A percentile compares a stretch with the other conserved stretches of the same genome.
phyloP scores from a whole-genome alignment of 331 rosid genomes.

The Rosa hybrid region DNA sequence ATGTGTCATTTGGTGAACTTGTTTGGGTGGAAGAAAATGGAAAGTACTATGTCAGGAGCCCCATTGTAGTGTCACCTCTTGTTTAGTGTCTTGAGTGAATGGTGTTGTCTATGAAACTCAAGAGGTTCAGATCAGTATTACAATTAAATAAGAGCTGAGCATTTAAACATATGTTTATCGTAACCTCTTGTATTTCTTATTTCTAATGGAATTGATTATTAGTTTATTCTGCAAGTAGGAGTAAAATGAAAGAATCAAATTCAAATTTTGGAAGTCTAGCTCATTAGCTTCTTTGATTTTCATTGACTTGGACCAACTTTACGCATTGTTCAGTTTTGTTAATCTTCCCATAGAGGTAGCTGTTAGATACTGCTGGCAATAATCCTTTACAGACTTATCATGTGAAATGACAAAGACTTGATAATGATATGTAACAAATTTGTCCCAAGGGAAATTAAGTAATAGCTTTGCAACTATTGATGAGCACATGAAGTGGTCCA shows the following conservation, averaged over 20 bases:
- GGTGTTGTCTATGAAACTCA: background rate
- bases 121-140: background rate
- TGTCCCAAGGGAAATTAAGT: background rate
- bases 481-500: background rate
- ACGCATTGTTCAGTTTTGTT: background rate
- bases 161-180: too few relatives aligned
- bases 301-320: background rate
- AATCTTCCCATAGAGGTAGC: too few relatives aligned
- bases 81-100: background rate
- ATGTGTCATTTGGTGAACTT: slow-evolving; percentile 21
- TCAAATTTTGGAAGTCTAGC: background rate
- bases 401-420: background rate
- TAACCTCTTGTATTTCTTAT: background rate
- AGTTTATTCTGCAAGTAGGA: background rate
- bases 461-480: background rate
- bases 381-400: background rate
- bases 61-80: slow-evolving; percentile 30
- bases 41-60: slow-evolving; percentile 28
- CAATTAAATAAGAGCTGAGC: background rate
- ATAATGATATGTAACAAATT: background rate
- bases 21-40: slow-evolving; percentile 30
- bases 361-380: too few relatives aligned
- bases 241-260: background rate
- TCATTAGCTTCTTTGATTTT: background rate
- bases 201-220: background rate